phyloP scores from a whole-genome alignment of 2,329 filamentous ascomycete species.

The Aspergillus candidus region DNA sequence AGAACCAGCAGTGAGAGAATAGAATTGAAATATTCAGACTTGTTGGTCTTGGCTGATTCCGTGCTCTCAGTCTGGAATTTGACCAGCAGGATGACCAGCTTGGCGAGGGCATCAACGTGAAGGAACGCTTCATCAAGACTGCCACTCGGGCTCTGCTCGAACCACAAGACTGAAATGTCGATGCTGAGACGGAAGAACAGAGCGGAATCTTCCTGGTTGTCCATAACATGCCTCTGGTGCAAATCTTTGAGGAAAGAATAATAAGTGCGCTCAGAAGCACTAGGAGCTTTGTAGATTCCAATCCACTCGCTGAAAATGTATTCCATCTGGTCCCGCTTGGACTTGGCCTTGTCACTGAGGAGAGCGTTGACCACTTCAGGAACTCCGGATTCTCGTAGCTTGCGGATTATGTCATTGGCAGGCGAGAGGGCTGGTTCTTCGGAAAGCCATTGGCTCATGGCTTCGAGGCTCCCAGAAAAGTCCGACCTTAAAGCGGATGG shows the following conservation, averaged over 20 bases:
- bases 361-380: slow-evolving; percentile 51
- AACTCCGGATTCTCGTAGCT: slow-evolving; percentile 51
- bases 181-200: slow-evolving; percentile 75
- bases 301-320: slow-evolving; percentile 98
- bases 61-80: slow-evolving; percentile 61
- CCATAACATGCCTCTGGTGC: slow-evolving; percentile 66
- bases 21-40: slow-evolving; percentile 67
- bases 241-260: slow-evolving; percentile 79
- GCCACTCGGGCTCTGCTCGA: slow-evolving; percentile 62
- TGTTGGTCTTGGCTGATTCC: slow-evolving; percentile 55
- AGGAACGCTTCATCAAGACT: slow-evolving; percentile 56
- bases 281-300: slow-evolving; percentile 69
- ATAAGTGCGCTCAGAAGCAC: slow-evolving; percentile 65
- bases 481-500: slow-evolving; percentile 76
- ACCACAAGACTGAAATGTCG: slow-evolving; percentile 70
- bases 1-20: slow-evolving; percentile 72
- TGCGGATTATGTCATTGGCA: slow-evolving; percentile 66
- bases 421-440: slow-evolving; percentile 62
- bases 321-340: slow-evolving; percentile 76
- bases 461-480: slow-evolving; percentile 75
- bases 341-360: slow-evolving; percentile 51
- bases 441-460: slow-evolving; percentile 71
- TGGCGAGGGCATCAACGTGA: slow-evolving; percentile 74
- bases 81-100: slow-evolving; percentile 70
- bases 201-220: slow-evolving; percentile 67